A percentile compares a stretch with the other conserved stretches of the same genome.
phyloP scores from a whole-genome alignment of 768 basidiomycete genomes.

The Lyophyllum atratum region DNA sequence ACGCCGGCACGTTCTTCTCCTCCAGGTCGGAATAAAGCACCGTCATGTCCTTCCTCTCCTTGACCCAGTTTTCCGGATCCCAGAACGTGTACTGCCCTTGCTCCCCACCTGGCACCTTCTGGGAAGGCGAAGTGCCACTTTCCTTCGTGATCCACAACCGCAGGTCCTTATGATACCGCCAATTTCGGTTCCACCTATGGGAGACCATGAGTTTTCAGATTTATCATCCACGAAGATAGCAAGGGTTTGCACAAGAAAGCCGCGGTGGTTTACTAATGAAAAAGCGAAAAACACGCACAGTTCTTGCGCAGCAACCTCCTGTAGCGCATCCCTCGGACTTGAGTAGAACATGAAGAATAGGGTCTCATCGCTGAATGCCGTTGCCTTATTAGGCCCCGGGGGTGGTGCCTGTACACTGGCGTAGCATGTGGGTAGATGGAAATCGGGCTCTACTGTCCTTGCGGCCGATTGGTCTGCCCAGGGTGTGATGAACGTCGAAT shows the following conservation, averaged over 20 bases:
- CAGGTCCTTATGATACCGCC: constrained; percentile 94
- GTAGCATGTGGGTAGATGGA: constrained; percentile 88
- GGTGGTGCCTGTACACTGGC: constrained; percentile 84
- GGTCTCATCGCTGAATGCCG: constrained; percentile 92
- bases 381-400: constrained; percentile 77
- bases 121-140: constrained; percentile 71
- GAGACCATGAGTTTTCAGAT: constrained; percentile 10
- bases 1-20: constrained; percentile 70
- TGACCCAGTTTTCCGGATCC: constrained; percentile 79
- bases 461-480: constrained; percentile 92
- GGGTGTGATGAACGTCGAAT: constrained; percentile 93
- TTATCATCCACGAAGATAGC: neutral
- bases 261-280: constrained; percentile 1
- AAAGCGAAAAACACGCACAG: constrained; percentile 59
- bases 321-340: constrained; percentile 86
- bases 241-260: neutral
- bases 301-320: constrained; percentile 94
- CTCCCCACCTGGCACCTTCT: constrained; percentile 81
- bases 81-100: constrained; percentile 90
- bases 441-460: constrained; percentile 88
- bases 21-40: constrained; percentile 75
- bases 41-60: constrained; percentile 77
- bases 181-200: constrained; percentile 86
- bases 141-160: constrained; percentile 88
- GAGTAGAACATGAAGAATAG: constrained; percentile 99